A percentile compares a stretch with the other conserved stretches of the same genome.
These are phyloP conservation scores for Dactylorhiza incarnata DNA, from an alignment of 106 monocot genomes.

Conservation along the genomic window DNA sequence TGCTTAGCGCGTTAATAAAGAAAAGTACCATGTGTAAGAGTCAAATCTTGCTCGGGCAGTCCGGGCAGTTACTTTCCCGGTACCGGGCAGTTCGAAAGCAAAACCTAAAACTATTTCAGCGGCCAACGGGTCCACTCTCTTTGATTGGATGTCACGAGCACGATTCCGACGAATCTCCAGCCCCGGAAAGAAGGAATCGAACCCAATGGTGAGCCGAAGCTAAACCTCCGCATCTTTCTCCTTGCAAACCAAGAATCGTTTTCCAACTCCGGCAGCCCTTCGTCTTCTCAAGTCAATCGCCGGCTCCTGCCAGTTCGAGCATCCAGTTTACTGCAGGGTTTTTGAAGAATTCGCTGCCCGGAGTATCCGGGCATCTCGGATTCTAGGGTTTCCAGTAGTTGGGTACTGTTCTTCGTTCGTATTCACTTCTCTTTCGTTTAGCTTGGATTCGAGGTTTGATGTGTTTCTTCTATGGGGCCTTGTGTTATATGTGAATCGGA, in stretches of 20 bases:
- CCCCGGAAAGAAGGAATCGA: conserved; percentile 1
- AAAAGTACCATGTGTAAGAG: no score
- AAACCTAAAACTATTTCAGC: neutral
- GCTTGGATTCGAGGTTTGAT: neutral
- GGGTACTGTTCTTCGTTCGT: neutral
- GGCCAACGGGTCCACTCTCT: neutral
- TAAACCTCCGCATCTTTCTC: neutral
- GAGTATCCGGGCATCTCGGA: neutral
- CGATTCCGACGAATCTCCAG: conserved; percentile 3
- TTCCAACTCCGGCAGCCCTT: neutral
- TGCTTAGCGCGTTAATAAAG: no score
- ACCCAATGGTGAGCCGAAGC: neutral
- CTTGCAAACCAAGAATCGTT: conserved; percentile 2
- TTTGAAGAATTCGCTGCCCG: conserved; percentile 1
- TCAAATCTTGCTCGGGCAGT: neutral
- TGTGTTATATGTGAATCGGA: conserved; percentile 1
- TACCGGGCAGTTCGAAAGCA: neutral
- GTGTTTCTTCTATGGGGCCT: neutral
- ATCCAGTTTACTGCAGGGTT: neutral
- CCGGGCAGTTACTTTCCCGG: neutral
- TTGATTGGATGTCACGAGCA: neutral
- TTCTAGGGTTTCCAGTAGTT: neutral
- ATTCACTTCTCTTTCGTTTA: neutral
- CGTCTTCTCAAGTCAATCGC: neutral
- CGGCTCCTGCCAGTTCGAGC: neutral